These are phyloP conservation scores for Phytophthora ohioensis DNA, from an alignment of 352 stramenopile genomes.

Conservation along the genomic window DNA sequence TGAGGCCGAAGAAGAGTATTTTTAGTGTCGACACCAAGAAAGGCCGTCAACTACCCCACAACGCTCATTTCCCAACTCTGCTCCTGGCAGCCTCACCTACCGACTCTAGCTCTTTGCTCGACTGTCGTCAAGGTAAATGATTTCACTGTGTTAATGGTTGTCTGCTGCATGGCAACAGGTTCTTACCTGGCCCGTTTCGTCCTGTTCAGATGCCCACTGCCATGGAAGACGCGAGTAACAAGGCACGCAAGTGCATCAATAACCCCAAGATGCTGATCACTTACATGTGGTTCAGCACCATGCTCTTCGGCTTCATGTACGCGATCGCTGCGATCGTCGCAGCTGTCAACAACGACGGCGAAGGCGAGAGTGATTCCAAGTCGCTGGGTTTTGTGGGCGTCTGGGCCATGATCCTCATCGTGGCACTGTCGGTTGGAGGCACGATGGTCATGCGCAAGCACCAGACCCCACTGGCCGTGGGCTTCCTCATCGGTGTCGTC, in stretches of 20 bases:
- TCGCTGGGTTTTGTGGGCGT: conserved; percentile 85
- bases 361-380: conserved; percentile 74
- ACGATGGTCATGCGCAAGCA: conserved; percentile 93
- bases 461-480: conserved; percentile 85
- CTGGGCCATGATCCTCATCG: conserved; percentile 86
- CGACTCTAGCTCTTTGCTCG: conserved; percentile 5
- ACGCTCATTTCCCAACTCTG: conserved; percentile 36
- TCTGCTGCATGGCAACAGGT: background rate
- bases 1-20: conserved; percentile 17
- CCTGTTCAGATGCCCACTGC: conserved; percentile 60
- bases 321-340: conserved; percentile 85
- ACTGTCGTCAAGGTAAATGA: conserved; percentile 21
- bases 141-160: background rate
- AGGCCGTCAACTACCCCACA: conserved; percentile 13
- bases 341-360: conserved; percentile 80
- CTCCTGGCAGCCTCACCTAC: conserved; percentile 12
- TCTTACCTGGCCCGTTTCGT: conserved; percentile 10
- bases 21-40: conserved; percentile 42
- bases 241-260: conserved; percentile 75
- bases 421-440: conserved; percentile 82
- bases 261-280: conserved; percentile 88
- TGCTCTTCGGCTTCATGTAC: conserved; percentile 90
- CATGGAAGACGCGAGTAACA: conserved; percentile 60
- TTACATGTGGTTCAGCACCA: conserved; percentile 86
- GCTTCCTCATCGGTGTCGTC: conserved; percentile 92